A percentile compares a stretch with the other conserved stretches of the same genome.
Evolutionary conservation across 1,284 basidiomycete genomes (phyloP).

Genomic region (Apiotrichum sp.): DNA sequence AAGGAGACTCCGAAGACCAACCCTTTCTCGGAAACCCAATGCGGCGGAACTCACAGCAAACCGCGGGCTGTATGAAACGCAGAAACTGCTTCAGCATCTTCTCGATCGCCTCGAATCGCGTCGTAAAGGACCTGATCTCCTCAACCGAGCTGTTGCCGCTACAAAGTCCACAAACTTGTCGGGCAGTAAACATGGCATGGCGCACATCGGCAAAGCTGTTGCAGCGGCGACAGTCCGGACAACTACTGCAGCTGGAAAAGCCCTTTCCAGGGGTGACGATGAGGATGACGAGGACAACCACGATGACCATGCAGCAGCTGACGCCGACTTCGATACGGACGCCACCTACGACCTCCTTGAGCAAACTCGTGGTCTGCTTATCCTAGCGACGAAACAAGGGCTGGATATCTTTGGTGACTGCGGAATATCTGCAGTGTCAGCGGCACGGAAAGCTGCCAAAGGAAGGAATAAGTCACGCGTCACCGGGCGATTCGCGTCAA

Average conservation of each 20-base stretch:
- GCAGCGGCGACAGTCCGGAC: constrained; percentile 12
- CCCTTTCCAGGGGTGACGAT: neutral
- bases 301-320: constrained; percentile 20
- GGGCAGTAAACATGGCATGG: constrained; percentile 19
- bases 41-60: constrained; percentile 3
- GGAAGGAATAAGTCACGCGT: constrained; percentile 2
- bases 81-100: constrained; percentile 35
- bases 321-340: constrained; percentile 32
- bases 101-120: constrained; percentile 35
- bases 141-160: constrained; percentile 28
- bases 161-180: constrained; percentile 13
- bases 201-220: constrained; percentile 24
- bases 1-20: constrained; percentile 1
- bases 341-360: constrained; percentile 33
- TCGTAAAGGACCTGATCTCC: constrained; percentile 27
- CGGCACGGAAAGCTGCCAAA: constrained; percentile 10
- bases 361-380: constrained; percentile 34
- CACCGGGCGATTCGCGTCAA: constrained; percentile 20
- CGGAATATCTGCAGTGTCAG: constrained; percentile 4
- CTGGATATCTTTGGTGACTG: constrained; percentile 28
- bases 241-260: neutral
- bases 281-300: neutral
- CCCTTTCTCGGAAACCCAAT: constrained; percentile 2
- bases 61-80: constrained; percentile 35
- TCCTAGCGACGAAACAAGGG: constrained; percentile 29